phyloP scores from a whole-genome alignment of 2,329 filamentous ascomycete genomes.

The Sarocladium kiliense region DNA sequence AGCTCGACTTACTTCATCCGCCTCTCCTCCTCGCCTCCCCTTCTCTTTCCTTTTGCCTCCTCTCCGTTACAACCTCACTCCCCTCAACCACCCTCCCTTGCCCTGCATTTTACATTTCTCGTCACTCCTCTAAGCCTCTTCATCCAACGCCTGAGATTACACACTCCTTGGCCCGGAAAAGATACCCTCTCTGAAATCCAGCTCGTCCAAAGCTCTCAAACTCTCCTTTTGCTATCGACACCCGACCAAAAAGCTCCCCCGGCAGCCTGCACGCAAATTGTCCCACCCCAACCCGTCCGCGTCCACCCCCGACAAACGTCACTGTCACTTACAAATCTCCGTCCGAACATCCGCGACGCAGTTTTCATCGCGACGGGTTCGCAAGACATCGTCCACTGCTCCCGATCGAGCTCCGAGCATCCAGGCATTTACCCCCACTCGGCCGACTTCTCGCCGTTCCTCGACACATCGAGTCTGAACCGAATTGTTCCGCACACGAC shows the following conservation, averaged over 20 bases:
- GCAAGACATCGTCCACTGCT: slow-evolving; percentile 3
- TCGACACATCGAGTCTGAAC: slow-evolving; percentile 18
- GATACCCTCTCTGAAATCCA: slow-evolving; percentile 1
- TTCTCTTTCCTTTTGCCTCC: slow-evolving; percentile 9
- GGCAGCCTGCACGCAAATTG: slow-evolving; percentile 1
- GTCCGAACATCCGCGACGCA: neutral
- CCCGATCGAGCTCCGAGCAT: slow-evolving; percentile 6
- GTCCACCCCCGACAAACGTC: neutral
- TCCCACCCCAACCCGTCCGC: slow-evolving; percentile 2
- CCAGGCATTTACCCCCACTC: slow-evolving; percentile 9
- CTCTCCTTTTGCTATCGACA: slow-evolving; percentile 6
- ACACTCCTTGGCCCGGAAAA: slow-evolving; percentile 10
- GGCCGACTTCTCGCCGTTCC: slow-evolving; percentile 12
- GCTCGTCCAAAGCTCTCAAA: slow-evolving; percentile 1
- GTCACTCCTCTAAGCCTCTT: slow-evolving; percentile 10
- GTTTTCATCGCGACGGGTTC: slow-evolving; percentile 9
- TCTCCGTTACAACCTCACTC: slow-evolving; percentile 22
- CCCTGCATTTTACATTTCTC: slow-evolving; percentile 19
- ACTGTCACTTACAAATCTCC: neutral
- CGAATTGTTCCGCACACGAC: slow-evolving; percentile 26
- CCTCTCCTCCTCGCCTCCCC: slow-evolving; percentile 7
- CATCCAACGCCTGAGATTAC: slow-evolving; percentile 7
- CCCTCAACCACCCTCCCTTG: slow-evolving; percentile 11
- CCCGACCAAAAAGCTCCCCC: slow-evolving; percentile 1
- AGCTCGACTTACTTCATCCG: slow-evolving; percentile 9